These are phyloP conservation scores for Paramecium primaurelia DNA, from an alignment of 73 alveolate genomes.

Conservation along the genomic window DNA sequence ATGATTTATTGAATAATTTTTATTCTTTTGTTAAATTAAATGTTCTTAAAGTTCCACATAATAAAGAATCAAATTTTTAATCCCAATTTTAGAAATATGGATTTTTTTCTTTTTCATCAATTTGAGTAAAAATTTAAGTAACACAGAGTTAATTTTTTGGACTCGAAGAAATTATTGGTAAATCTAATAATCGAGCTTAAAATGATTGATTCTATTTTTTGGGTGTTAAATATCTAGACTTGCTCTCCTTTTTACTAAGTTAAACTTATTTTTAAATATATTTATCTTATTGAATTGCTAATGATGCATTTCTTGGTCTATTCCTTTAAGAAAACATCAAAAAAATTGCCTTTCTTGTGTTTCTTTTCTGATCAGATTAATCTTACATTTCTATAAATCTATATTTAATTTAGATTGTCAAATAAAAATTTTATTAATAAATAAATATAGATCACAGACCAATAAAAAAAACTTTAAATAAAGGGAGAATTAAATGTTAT, in stretches of 20 bases:
- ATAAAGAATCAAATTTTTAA: background rate
- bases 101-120: background rate
- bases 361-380: background rate
- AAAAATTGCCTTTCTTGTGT: background rate
- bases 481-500: background rate
- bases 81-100: background rate
- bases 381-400: background rate
- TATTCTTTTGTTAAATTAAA: background rate
- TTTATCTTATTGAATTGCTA: background rate
- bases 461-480: background rate
- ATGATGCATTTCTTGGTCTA: background rate
- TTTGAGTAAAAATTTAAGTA: background rate
- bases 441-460: background rate
- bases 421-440: background rate
- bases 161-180: background rate
- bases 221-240: background rate
- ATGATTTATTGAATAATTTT: background rate
- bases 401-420: background rate
- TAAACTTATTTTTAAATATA: background rate
- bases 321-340: background rate
- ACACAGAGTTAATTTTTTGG: background rate
- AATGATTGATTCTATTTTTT: background rate
- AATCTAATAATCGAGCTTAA: background rate
- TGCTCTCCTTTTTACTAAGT: background rate
- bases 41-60: background rate